Evolutionary conservation across 495 filamentous ascomycete species (phyloP).

Genomic region (Penicillium herquei): DNA sequence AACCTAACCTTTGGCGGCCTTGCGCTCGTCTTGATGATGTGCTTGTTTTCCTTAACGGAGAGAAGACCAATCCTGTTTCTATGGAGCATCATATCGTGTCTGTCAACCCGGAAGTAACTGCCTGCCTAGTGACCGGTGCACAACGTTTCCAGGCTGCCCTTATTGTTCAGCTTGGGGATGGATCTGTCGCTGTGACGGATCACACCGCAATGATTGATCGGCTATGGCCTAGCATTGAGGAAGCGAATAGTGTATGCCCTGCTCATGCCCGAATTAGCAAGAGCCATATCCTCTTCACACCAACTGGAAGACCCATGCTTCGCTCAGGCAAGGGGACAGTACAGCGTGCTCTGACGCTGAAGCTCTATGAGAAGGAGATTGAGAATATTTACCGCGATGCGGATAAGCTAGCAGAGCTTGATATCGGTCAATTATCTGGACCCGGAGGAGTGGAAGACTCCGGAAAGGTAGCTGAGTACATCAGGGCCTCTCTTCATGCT

Average conservation of each 20-base stretch:
- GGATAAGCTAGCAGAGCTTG: conserved; percentile 14
- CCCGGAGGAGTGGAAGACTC: conserved; percentile 9
- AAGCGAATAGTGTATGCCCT: conserved; percentile 42
- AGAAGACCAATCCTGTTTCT: conserved; percentile 41
- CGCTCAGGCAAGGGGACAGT: conserved; percentile 23
- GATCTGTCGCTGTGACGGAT: conserved; percentile 11
- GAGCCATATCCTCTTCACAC: conserved; percentile 37
- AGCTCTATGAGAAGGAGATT: conserved; percentile 25
- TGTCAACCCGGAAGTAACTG: conserved; percentile 21
- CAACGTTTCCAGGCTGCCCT: conserved; percentile 33
- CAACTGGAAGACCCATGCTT: conserved; percentile 10
- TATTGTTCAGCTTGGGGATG: conserved; percentile 31
- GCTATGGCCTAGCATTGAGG: conserved; percentile 47
- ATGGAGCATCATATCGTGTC: conserved; percentile 32
- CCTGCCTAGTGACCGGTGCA: conserved; percentile 32
- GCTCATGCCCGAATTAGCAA: conserved; percentile 44
- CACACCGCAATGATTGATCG: conserved; percentile 25
- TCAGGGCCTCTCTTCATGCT: conserved; percentile 4
- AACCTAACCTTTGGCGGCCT: conserved; percentile 29
- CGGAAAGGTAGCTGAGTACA: conserved; percentile 5
- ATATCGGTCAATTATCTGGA: not conserved
- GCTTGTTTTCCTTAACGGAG: conserved; percentile 40
- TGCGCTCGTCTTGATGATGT: conserved; percentile 36
- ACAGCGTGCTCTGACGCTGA: conserved; percentile 26
- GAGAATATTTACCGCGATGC: conserved; percentile 25